Conservation (phyloP, 2,329 filamentous ascomycete genomes). For the Trichoderma semiorbis region DNA sequence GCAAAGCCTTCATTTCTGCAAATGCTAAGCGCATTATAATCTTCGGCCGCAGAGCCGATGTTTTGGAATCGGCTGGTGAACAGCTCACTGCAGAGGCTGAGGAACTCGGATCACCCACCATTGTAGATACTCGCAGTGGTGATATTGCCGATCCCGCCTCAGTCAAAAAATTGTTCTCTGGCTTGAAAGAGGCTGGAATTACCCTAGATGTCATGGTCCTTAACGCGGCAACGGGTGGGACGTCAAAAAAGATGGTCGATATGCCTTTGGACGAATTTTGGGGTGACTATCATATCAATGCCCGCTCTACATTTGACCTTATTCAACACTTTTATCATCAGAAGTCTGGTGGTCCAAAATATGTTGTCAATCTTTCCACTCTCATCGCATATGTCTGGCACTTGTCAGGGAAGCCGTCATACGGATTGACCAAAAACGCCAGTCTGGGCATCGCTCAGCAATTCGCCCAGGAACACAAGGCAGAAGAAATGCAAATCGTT, state of each 20-base stretch:
- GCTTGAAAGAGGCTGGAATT: neutral
- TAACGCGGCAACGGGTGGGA: neutral
- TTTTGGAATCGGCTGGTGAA: neutral
- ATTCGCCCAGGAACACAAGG: neutral
- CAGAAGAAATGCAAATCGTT: neutral
- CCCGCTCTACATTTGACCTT: neutral
- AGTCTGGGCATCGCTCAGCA: neutral
- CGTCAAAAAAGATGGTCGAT: neutral
- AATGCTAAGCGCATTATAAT: neutral
- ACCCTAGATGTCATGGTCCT: neutral
- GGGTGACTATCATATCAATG: neutral
- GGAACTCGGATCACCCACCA: neutral
- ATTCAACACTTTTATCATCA: neutral
- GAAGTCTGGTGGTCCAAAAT: neutral
- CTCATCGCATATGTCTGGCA: neutral
- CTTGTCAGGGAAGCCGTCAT: neutral
- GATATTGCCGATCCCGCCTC: neutral
- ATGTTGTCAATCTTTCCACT: neutral
- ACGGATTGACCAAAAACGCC: neutral
- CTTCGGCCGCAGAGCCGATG: neutral
- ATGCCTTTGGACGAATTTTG: neutral
- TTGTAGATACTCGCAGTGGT: neutral
- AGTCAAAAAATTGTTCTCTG: neutral
- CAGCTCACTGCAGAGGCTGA: neutral
- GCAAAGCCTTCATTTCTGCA: neutral